Percentiles rank a stretch among this genome's conserved stretches.
Conservation (phyloP, 805 yeast species). For the Sporopachydermia quercuum region DNA sequence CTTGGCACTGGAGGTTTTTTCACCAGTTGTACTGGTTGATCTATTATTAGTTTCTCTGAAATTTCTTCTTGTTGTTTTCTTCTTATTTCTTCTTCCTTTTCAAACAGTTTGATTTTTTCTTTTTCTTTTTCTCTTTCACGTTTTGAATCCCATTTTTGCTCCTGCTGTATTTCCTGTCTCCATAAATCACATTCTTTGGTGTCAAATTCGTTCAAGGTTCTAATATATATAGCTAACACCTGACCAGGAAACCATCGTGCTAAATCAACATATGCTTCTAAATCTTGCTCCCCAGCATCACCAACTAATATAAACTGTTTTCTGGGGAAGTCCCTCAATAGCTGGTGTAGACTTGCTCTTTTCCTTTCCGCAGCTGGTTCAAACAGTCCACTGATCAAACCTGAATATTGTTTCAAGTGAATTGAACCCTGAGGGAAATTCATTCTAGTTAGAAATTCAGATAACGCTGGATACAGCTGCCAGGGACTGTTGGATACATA, state of each 20-base stretch:
- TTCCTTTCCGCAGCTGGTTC: slow-evolving; percentile 83
- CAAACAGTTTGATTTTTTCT: no score
- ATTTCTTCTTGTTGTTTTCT: no score
- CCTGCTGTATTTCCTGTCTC: slow-evolving; percentile 6
- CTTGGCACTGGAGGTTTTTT: no score
- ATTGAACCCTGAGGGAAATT: slow-evolving; percentile 69
- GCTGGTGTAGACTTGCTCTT: slow-evolving; percentile 42
- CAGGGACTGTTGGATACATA: slow-evolving; percentile 95
- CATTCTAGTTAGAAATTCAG: slow-evolving; percentile 37
- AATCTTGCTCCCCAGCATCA: slow-evolving; percentile 90
- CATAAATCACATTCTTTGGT: slow-evolving; percentile 15
- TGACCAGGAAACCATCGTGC: slow-evolving; percentile 48
- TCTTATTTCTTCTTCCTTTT: no score
- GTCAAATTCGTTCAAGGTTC: slow-evolving; percentile 12
- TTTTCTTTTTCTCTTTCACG: no score
- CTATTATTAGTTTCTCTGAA: no score
- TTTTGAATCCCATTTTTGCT: no score
- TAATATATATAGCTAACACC: slow-evolving; percentile 59
- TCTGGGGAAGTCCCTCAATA: slow-evolving; percentile 58
- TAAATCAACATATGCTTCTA: slow-evolving; percentile 75
- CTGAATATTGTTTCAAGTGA: slow-evolving; percentile 78
- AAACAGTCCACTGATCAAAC: slow-evolving; percentile 66
- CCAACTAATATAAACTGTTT: slow-evolving; percentile 78
- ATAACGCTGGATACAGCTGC: slow-evolving; percentile 57
- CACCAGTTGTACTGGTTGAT: no score